A percentile compares a stretch with the other conserved stretches of the same genome.
phyloP scores from a whole-genome alignment of 768 basidiomycete genomes.

The Scleroderma bovista region DNA sequence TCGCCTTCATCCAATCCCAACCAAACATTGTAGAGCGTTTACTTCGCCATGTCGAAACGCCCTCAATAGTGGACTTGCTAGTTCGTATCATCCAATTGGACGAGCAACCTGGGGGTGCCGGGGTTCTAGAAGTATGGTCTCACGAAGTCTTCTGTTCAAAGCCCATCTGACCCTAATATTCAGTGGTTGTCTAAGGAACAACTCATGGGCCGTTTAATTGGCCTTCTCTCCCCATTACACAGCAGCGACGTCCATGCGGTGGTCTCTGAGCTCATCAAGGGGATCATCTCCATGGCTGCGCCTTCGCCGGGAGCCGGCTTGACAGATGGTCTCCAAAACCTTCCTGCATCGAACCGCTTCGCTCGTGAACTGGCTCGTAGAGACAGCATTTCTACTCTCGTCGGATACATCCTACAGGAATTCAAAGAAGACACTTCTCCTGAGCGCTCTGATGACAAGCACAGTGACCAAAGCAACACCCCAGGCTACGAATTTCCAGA shows the following conservation, averaged over 20 bases:
- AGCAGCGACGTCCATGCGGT: slow-evolving; percentile 76
- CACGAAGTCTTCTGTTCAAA: slow-evolving; percentile 25
- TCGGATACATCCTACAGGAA: slow-evolving; percentile 72
- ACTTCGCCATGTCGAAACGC: slow-evolving; percentile 79
- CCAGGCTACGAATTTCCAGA: slow-evolving; percentile 23
- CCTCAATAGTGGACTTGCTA: slow-evolving; percentile 87
- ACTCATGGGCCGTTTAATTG: slow-evolving; percentile 76
- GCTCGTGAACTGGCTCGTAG: slow-evolving; percentile 80
- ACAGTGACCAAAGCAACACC: slow-evolving; percentile 8
- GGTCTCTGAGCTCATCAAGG: slow-evolving; percentile 88
- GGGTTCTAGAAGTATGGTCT: slow-evolving; percentile 79
- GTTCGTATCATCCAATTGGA: slow-evolving; percentile 87
- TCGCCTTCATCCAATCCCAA: slow-evolving; percentile 83
- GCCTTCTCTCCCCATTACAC: slow-evolving; percentile 74
- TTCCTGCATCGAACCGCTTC: slow-evolving; percentile 77
- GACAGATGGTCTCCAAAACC: slow-evolving; percentile 62
- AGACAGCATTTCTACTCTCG: slow-evolving; percentile 64
- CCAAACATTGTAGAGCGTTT: slow-evolving; percentile 78
- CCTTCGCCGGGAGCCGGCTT: slow-evolving; percentile 77
- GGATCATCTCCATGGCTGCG: slow-evolving; percentile 90
- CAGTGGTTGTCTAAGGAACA: slow-evolving; percentile 87
- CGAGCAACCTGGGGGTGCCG: slow-evolving; percentile 73
- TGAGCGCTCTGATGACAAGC: slow-evolving; percentile 8
- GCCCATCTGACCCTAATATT: slow-evolving; percentile 24
- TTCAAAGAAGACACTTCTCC: slow-evolving; percentile 31